Evolutionary conservation across 2,329 filamentous ascomycete species (phyloP).

Genomic region (Penicillium sp.): DNA sequence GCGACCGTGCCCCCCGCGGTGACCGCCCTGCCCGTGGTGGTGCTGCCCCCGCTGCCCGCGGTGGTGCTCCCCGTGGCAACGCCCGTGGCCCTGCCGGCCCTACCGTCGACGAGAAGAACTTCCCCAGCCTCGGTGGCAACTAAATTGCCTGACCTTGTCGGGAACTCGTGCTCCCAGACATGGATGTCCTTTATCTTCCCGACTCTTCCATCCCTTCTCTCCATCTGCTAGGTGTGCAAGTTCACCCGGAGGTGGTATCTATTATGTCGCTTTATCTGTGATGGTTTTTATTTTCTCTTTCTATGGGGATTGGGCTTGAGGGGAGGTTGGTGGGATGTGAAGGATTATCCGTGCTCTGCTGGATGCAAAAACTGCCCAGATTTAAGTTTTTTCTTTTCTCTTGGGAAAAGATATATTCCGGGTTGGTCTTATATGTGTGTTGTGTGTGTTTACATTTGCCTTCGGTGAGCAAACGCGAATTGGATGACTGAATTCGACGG

Average conservation of each 20-base stretch:
- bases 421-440: slow-evolving; percentile 15
- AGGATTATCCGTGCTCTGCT: slow-evolving; percentile 4
- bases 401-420: slow-evolving; percentile 10
- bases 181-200: neutral
- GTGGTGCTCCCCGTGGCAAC: slow-evolving; percentile 37
- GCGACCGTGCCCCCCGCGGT: slow-evolving; percentile 22
- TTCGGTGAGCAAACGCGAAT: slow-evolving; percentile 28
- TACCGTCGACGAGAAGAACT: slow-evolving; percentile 49
- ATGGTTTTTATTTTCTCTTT: slow-evolving; percentile 12
- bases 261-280: slow-evolving; percentile 10
- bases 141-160: slow-evolving; percentile 24
- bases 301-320: neutral
- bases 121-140: slow-evolving; percentile 46
- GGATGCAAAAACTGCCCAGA: slow-evolving; percentile 9
- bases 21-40: slow-evolving; percentile 29
- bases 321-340: neutral
- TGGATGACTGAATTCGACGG: slow-evolving; percentile 27
- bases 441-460: slow-evolving; percentile 22
- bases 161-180: slow-evolving; percentile 10
- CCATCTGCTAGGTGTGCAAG: slow-evolving; percentile 10
- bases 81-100: slow-evolving; percentile 25
- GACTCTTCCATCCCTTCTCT: slow-evolving; percentile 8
- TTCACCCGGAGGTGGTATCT: slow-evolving; percentile 7
- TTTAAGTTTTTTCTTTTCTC: slow-evolving; percentile 7
- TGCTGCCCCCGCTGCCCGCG: slow-evolving; percentile 51